phyloP scores from a whole-genome alignment of 805 yeast genomes.

The Blastobotrys peoriensis region DNA sequence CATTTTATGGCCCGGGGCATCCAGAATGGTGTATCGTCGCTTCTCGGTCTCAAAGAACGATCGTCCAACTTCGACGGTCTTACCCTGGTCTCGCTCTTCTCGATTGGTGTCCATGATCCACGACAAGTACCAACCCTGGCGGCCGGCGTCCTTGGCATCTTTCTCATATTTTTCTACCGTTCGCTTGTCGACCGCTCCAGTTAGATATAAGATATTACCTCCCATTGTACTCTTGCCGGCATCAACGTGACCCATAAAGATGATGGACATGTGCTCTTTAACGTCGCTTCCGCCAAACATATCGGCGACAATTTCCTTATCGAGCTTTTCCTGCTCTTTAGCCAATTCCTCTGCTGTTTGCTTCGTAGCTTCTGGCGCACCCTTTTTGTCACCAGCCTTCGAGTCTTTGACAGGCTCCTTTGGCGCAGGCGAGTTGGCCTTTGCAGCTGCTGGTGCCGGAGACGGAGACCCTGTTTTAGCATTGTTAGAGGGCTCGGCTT shows the following conservation, averaged over 20 bases:
- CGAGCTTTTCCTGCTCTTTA: constrained; percentile 72
- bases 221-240: constrained; percentile 99
- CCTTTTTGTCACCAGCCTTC: constrained; percentile 19
- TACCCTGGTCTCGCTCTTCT: constrained; percentile 98
- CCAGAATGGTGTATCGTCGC: constrained; percentile 95
- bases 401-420: constrained; percentile 15
- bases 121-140: constrained; percentile 99
- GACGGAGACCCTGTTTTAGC: constrained; percentile 5
- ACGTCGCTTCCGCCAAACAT: constrained; percentile 71
- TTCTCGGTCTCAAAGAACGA: constrained; percentile 96
- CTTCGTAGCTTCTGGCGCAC: constrained; percentile 15
- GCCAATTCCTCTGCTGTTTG: constrained; percentile 45
- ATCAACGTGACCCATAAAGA: constrained; percentile 99
- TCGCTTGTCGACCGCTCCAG: constrained; percentile 98
- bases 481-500: constrained; percentile 21
- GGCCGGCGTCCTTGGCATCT: constrained; percentile 98
- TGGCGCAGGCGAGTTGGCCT: constrained; percentile 18
- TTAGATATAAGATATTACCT: constrained; percentile 86
- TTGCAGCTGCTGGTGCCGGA: constrained; percentile 18
- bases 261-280: constrained; percentile 92
- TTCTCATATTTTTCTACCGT: constrained; percentile 96
- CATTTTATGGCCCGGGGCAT: constrained; percentile 99
- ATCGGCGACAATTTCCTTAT: constrained; percentile 82
- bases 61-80: constrained; percentile 98
- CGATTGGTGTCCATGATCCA: constrained; percentile 99